Evolutionary conservation across 768 basidiomycete genomes (phyloP).

Genomic region (Boletus reticulatus): DNA sequence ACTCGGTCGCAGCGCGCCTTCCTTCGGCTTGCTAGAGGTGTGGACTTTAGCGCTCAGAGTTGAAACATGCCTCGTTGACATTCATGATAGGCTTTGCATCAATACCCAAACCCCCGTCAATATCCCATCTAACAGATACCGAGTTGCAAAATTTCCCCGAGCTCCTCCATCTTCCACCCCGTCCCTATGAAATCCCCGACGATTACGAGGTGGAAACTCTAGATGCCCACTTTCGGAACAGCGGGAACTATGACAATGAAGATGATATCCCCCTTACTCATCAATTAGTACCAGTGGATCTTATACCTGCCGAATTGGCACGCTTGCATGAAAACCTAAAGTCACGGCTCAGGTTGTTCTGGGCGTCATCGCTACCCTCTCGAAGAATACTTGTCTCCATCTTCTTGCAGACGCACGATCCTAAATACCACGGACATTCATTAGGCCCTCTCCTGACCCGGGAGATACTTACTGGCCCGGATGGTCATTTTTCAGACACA

Average conservation of each 20-base stretch:
- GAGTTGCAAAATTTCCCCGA: conserved; percentile 31
- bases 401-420: conserved; percentile 36
- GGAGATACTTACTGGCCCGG: conserved; percentile 56
- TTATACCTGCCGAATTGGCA: conserved; percentile 37
- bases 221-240: conserved; percentile 47
- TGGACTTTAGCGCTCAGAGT: background rate
- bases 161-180: conserved; percentile 47
- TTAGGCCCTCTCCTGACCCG: conserved; percentile 45
- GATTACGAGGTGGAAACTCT: conserved; percentile 56
- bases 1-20: conserved; percentile 78
- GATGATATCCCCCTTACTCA: conserved; percentile 12
- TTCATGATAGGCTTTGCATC: conserved; percentile 61
- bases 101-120: conserved; percentile 55
- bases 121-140: conserved; percentile 16
- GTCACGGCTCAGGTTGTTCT: conserved; percentile 73
- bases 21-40: conserved; percentile 75
- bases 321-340: conserved; percentile 76
- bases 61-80: conserved; percentile 2
- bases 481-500: conserved; percentile 71
- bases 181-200: conserved; percentile 58
- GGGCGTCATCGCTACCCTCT: conserved; percentile 67
- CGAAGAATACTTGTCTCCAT: conserved; percentile 62
- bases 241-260: conserved; percentile 19
- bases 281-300: conserved; percentile 22
- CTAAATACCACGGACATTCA: conserved; percentile 26